Percentiles rank a stretch among this genome's conserved stretches.
Conservation (phyloP, 805 yeast genomes). For the Sugiyamaella marilandica region DNA sequence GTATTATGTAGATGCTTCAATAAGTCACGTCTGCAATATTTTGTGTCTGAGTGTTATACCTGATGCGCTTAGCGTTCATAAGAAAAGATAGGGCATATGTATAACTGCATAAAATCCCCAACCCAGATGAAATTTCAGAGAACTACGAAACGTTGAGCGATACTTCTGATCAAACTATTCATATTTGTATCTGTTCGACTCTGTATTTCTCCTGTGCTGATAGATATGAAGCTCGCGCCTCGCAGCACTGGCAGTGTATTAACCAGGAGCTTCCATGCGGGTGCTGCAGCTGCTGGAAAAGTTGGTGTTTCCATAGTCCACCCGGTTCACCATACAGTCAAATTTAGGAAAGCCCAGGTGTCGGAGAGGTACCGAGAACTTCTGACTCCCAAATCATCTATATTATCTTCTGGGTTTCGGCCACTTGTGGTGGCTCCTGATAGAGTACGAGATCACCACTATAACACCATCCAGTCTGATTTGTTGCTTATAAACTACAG, state of each 20-base stretch:
- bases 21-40: too few species aligned
- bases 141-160: not conserved
- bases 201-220: too few species aligned
- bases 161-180: too few species aligned
- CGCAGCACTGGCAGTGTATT: not conserved
- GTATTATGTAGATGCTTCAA: too few species aligned
- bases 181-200: too few species aligned
- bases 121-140: too few species aligned
- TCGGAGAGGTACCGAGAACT: constrained; percentile 71
- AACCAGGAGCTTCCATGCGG: constrained; percentile 19
- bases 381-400: constrained; percentile 63
- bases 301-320: constrained; percentile 67
- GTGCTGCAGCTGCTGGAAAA: constrained; percentile 32
- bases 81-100: too few species aligned
- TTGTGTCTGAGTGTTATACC: not conserved
- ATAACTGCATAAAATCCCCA: too few species aligned
- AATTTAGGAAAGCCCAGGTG: constrained; percentile 65
- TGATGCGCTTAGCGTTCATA: too few species aligned
- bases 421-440: constrained; percentile 77
- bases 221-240: too few species aligned
- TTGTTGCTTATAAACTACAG: constrained; percentile 69
- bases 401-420: constrained; percentile 69
- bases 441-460: constrained; percentile 71
- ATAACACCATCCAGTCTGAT: constrained; percentile 70
- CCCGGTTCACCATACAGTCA: constrained; percentile 89